Evolutionary conservation across 768 basidiomycete species (phyloP).

Genomic region (Lactifluus hygrophoroides): DNA sequence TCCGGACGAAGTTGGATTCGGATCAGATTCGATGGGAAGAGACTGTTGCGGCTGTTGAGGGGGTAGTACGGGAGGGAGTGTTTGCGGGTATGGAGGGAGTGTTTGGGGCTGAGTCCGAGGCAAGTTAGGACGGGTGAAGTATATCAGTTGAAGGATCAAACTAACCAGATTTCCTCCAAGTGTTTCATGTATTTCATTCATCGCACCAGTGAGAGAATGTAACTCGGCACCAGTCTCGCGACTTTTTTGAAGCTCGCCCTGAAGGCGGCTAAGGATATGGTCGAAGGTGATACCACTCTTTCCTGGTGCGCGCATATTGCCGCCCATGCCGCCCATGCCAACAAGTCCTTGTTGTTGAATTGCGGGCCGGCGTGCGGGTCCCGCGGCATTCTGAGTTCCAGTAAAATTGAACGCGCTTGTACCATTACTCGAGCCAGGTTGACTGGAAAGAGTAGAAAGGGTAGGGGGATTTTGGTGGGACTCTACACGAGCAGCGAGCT

Average conservation of each 20-base stretch:
- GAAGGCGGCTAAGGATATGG: constrained; percentile 79
- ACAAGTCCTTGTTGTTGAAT: constrained; percentile 52
- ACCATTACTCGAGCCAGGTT: constrained; percentile 34
- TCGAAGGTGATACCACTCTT: constrained; percentile 89
- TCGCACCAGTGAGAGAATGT: constrained; percentile 61
- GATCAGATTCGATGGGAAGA: constrained; percentile 23
- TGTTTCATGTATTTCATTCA: constrained; percentile 90
- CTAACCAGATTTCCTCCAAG: constrained; percentile 71
- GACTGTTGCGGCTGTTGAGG: constrained; percentile 25
- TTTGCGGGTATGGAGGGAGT: constrained; percentile 53
- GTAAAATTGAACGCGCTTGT: constrained; percentile 36
- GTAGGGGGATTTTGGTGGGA: constrained; percentile 43
- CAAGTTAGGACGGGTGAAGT: background rate
- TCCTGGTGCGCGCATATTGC: constrained; percentile 59
- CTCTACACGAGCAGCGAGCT: constrained; percentile 61
- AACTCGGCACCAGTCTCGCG: constrained; percentile 88
- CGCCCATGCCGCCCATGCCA: constrained; percentile 72
- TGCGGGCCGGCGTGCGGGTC: constrained; percentile 41
- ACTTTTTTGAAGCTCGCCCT: constrained; percentile 92
- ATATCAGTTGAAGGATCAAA: constrained; percentile 24
- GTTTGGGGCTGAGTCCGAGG: constrained; percentile 42
- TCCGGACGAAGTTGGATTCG: constrained; percentile 17
- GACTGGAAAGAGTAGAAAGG: constrained; percentile 27
- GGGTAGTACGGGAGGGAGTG: constrained; percentile 52
- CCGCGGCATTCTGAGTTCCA: constrained; percentile 30